Conservation (phyloP, 2,329 filamentous ascomycete genomes). For the Colletotrichum nymphaeae region DNA sequence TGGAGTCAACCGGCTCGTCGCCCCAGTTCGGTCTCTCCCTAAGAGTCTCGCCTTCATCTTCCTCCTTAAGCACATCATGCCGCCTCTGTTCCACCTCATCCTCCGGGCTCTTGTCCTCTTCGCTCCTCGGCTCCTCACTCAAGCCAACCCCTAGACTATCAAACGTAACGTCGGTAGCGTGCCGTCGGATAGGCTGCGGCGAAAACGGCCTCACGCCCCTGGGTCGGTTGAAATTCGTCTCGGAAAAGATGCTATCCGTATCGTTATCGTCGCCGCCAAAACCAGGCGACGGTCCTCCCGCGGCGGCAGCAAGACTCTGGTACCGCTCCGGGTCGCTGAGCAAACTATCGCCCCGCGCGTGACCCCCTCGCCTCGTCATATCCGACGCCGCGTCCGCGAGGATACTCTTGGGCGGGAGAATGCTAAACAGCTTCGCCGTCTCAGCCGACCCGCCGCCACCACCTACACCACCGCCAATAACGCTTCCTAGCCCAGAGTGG, state of each 20-base stretch:
- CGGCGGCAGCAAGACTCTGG: constrained; percentile 66
- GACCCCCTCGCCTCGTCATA: constrained; percentile 45
- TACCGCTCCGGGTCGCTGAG: constrained; percentile 64
- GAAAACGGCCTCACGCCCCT: constrained; percentile 70
- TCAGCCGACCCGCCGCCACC: constrained; percentile 48
- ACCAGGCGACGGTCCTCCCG: constrained; percentile 53
- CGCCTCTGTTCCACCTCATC: constrained; percentile 15
- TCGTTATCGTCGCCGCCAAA: constrained; percentile 37
- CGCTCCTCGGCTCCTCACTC: constrained; percentile 29
- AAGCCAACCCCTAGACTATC: constrained; percentile 48
- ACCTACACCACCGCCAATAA: constrained; percentile 18
- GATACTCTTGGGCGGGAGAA: constrained; percentile 73
- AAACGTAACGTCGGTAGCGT: constrained; percentile 53
- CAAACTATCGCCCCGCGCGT: constrained; percentile 66
- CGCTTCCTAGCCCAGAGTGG: constrained; percentile 33
- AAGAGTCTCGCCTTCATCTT: constrained; percentile 17
- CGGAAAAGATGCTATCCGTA: constrained; percentile 62
- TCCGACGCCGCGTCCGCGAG: constrained; percentile 63
- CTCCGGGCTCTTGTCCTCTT: constrained; percentile 33
- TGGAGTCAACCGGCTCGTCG: background rate
- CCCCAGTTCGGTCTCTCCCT: constrained; percentile 8
- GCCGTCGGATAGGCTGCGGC: constrained; percentile 61
- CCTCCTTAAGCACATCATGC: constrained; percentile 20
- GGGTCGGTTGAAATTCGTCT: constrained; percentile 62
- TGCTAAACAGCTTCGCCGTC: constrained; percentile 69